phyloP scores from a whole-genome alignment of 2,329 filamentous ascomycete species.

The Ascochyta pisi region DNA sequence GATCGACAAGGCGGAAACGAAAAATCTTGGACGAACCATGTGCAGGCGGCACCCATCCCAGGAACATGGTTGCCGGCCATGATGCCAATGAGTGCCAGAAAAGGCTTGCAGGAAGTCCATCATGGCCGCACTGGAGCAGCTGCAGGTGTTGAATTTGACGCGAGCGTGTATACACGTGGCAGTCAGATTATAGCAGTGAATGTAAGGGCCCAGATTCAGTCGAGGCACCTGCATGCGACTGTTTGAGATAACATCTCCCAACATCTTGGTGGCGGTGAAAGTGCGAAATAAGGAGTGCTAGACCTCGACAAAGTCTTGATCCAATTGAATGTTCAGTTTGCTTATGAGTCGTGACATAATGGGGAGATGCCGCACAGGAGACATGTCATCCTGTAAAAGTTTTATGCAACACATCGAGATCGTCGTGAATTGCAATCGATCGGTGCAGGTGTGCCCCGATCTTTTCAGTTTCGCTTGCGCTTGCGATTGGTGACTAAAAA shows the following conservation, averaged over 20 bases:
- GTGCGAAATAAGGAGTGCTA: neutral
- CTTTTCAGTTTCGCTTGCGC: constrained; percentile 6
- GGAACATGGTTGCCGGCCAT: constrained; percentile 12
- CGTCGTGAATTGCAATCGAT: constrained; percentile 16
- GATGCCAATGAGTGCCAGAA: constrained; percentile 23
- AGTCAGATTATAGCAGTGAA: constrained; percentile 16
- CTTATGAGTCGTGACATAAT: neutral
- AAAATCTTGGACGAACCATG: constrained; percentile 21
- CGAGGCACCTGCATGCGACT: constrained; percentile 5
- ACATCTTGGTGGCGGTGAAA: constrained; percentile 6
- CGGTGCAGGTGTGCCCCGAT: constrained; percentile 19
- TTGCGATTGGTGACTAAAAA: constrained; percentile 14
- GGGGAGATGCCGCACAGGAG: neutral
- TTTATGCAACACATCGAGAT: neutral
- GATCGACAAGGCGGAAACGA: constrained; percentile 16
- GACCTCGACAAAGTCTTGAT: neutral
- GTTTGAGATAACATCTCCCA: constrained; percentile 1
- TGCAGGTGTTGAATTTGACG: constrained; percentile 12
- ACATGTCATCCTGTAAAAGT: neutral
- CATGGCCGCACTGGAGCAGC: constrained; percentile 27
- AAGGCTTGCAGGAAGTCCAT: constrained; percentile 1
- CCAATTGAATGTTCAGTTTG: neutral
- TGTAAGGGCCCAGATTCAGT: neutral
- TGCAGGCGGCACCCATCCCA: constrained; percentile 16
- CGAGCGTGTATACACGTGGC: constrained; percentile 24